Conservation (phyloP, 495 filamentous ascomycete species). For the Penicillium atrosanguineum region DNA sequence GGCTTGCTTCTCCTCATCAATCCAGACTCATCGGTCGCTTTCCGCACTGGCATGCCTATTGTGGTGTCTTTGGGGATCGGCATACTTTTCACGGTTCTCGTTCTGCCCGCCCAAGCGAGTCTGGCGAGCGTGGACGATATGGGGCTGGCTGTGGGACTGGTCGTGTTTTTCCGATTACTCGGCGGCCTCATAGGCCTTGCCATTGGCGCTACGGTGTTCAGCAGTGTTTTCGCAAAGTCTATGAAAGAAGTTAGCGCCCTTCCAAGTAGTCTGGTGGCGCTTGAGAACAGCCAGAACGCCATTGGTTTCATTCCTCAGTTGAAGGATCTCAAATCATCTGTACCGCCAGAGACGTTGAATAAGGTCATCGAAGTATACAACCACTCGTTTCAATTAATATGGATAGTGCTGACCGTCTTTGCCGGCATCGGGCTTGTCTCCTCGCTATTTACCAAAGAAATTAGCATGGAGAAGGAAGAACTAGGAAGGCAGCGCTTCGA, state of each 20-base stretch:
- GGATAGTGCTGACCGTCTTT: neutral
- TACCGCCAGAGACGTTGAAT: neutral
- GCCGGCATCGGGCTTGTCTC: slow-evolving; percentile 1
- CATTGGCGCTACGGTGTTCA: slow-evolving; percentile 11
- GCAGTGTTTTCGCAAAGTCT: neutral
- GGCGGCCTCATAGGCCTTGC: slow-evolving; percentile 40
- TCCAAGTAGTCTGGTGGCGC: slow-evolving; percentile 33
- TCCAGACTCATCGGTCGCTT: slow-evolving; percentile 2
- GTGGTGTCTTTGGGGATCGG: slow-evolving; percentile 23
- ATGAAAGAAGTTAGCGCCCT: slow-evolving; percentile 10
- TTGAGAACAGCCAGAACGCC: slow-evolving; percentile 39
- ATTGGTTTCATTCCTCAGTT: slow-evolving; percentile 7
- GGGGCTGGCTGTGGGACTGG: slow-evolving; percentile 34
- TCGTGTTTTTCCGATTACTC: slow-evolving; percentile 38
- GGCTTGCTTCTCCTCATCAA: slow-evolving; percentile 37
- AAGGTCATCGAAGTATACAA: neutral
- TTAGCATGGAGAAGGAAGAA: slow-evolving; percentile 3
- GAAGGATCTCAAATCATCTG: neutral
- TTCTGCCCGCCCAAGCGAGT: slow-evolving; percentile 2
- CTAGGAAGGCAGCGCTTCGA: neutral
- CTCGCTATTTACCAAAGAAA: slow-evolving; percentile 2
- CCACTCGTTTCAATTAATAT: slow-evolving; percentile 1
- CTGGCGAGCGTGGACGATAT: slow-evolving; percentile 23
- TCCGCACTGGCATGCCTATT: neutral
- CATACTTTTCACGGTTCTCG: slow-evolving; percentile 8